Evolutionary conservation across 371 early-diverging fungal genomes (phyloP), one percentile per base, ranked within the genome.

Genomic region (Cokeromyces recurvatus): DNA sequence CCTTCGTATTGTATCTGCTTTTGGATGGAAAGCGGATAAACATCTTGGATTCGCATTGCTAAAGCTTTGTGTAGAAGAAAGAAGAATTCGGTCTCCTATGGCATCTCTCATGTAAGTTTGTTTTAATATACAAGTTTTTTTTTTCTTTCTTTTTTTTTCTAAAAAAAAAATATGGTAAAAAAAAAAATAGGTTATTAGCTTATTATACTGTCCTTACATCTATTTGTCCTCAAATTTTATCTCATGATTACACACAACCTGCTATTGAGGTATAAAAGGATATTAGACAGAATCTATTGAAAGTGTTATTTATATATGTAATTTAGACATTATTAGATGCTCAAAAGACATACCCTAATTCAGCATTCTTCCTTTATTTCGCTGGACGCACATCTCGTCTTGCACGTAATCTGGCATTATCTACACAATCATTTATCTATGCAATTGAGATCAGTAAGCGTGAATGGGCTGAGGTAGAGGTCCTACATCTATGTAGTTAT

Each of bases 21-120:
- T 84, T 46, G 82, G 82, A 12, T 81, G 78, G 74, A 73, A 71
- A 39, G 82, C 80, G 1, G 79, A 84, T 60, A 76, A 77, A 45
- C 70, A 76, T 19, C 71, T 81, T 40, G 84, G 84, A 0, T 78
- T 84, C 56, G 78, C 78, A 5, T 49, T 82, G 39, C 50, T 81
- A 17, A 72, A 77, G 32, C 51, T 75, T 24, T 71, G 76, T 45
- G 53, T 84, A 17, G 75, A 77, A 29, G 72, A 72, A 25, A 63
- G 74, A 48, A 72, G 84, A 20, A 72, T 84, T 23, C 68, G 81
- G 15, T 79, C 84, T 4, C 82, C 82, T 0, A 63, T 79, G 55
- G 79, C 81, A n/a, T 79, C 79, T 3, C 60, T 84, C 21, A 76
- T 81, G 78, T 76, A 67, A 49, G 65, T n/a, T 11, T 24, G 7